phyloP scores from a whole-genome alignment of 139 green algal genomes.

The Mychonastes homosphaera region DNA sequence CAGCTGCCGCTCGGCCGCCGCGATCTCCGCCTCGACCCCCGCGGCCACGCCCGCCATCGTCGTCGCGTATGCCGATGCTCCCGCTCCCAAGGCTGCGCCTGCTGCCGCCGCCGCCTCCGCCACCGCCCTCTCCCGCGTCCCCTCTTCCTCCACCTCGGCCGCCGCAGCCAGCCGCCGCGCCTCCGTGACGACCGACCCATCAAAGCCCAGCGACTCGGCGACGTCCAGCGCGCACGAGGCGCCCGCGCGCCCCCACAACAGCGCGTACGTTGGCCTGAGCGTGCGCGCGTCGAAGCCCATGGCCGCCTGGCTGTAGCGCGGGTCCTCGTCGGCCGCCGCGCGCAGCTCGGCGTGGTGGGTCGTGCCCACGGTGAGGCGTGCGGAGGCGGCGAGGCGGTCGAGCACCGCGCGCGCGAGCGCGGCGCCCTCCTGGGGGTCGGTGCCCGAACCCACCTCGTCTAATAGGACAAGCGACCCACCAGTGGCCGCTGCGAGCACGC shows the following conservation, averaged over 20 bases:
- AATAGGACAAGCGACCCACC: conserved; percentile 74
- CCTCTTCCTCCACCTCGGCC: no score
- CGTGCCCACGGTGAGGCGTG: conserved; percentile 65
- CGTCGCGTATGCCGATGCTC: not conserved
- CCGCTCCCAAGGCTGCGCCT: conserved; percentile 4
- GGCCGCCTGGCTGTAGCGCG: conserved; percentile 58
- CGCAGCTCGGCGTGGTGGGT: conserved; percentile 63
- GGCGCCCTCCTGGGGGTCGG: conserved; percentile 85
- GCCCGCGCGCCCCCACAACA: conserved; percentile 74
- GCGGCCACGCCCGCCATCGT: conserved; percentile 5
- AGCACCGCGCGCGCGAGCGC: conserved; percentile 80
- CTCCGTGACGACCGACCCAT: conserved; percentile 18
- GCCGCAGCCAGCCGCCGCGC: conserved; percentile 14
- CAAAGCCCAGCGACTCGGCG: conserved; percentile 28
- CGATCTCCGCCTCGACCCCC: no score
- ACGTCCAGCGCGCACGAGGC: conserved; percentile 61
- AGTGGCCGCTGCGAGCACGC: conserved; percentile 38
- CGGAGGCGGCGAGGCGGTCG: conserved; percentile 31
- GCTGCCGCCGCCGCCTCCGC: not conserved
- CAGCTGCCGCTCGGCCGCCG: not conserved
- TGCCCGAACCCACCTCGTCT: conserved; percentile 84
- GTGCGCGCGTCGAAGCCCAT: conserved; percentile 76
- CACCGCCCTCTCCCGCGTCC: no score
- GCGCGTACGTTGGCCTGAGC: conserved; percentile 71
- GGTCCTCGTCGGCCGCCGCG: conserved; percentile 18